Base-by-base conservation (phyloP, 192 early-diverging fungal genomes). In the Dissophora globulifera region DNA sequence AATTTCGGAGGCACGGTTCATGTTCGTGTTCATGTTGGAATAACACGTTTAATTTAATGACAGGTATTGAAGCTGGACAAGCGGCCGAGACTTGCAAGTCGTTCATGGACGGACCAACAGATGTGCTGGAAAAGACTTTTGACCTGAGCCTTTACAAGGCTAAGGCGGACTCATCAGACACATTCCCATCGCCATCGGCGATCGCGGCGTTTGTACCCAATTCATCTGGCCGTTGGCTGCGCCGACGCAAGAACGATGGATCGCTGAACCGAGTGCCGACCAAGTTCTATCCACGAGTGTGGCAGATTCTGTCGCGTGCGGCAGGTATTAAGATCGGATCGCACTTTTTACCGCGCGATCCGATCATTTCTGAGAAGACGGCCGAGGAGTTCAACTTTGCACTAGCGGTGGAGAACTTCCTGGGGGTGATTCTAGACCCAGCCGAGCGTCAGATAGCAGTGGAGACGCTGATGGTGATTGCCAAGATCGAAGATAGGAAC, bases 301-400 rank as follows among this genome's bases (percentile, higher is more conserved):
- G 91, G 89, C 72, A 81, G 16, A 82, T 94, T n/a, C 76, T 94
- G 4, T 86, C 84, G 15, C 76, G 83, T 16, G 86, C 86, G 16
- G 59, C 69, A n/a, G 88, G 88, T 1, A 84, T 95, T 20, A 35
- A 79, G 17, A 84, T 95, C 41, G 85, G 85, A 16, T 65, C 81
- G 4, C 82, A 84, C 42, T 83, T 80, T 42, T 80, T 95, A 32
- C 87, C 85, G 3, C 67, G 89, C 19, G 90, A 95, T 38, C 93
- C 94, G 27, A 93, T 90, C 1, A 83, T 94, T 4, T 88, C 86
- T 55, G 94, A 94, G 53, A 91, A 91, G 72, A 95, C 94, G 0
- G 80, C 94, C 0, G 90, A 93, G 38, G 92, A 95, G 80, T 86
- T 92, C 74, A 95, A 92, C 72, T 95, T 95, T 84, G 94, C 90